Percentiles rank a stretch among this genome's conserved stretches.
These are phyloP conservation scores for Ceratocystis huliohia DNA, from an alignment of 2,329 filamentous ascomycete species.

Conservation along the genomic window DNA sequence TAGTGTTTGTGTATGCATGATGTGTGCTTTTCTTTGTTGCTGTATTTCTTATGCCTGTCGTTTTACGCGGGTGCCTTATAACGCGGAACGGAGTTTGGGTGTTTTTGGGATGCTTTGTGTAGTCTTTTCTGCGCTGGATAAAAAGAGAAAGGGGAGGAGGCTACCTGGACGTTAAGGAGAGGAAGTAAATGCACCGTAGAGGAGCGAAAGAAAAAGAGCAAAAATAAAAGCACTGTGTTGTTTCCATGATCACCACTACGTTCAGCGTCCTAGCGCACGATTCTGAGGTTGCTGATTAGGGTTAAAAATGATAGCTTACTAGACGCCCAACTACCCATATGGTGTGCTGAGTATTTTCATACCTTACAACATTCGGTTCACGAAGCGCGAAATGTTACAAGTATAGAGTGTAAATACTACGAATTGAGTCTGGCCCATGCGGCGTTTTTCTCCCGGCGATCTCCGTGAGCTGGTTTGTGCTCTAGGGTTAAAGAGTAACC, in stretches of 20 bases:
- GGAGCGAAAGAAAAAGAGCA: neutral
- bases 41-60: neutral
- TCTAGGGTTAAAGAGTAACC: neutral
- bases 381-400: neutral
- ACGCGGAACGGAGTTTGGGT: conserved; percentile 1
- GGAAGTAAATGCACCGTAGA: too few species aligned
- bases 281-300: neutral
- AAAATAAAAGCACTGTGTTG: neutral
- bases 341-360: too few species aligned
- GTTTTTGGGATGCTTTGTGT: conserved; percentile 4
- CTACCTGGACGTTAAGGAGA: neutral
- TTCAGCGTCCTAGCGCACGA: neutral
- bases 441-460: neutral
- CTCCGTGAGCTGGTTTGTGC: conserved; percentile 10
- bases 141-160: neutral
- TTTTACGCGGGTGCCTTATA: neutral
- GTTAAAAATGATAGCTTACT: neutral
- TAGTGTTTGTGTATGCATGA: neutral
- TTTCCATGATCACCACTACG: neutral
- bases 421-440: neutral
- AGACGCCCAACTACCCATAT: too few species aligned
- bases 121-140: neutral
- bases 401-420: neutral
- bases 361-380: too few species aligned
- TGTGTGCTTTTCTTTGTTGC: neutral